phyloP scores from a whole-genome alignment of 2,329 filamentous ascomycete species.

The Phaeophleospora eucalypticola region DNA sequence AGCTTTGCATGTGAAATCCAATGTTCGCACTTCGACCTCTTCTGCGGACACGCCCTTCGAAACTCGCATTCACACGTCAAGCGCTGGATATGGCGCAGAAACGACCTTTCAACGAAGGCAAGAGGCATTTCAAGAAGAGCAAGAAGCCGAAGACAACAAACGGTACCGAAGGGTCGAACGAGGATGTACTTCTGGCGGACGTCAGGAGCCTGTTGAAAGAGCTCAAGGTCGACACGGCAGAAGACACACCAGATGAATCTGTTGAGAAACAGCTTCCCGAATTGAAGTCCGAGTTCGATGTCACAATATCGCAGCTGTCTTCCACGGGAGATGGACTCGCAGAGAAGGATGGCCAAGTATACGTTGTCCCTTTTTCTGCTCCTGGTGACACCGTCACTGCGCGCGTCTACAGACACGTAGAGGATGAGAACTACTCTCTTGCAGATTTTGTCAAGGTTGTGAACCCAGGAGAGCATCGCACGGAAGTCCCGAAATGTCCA shows the following conservation, averaged over 20 bases:
- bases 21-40: background rate
- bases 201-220: constrained; percentile 41
- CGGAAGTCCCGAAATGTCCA: constrained; percentile 71
- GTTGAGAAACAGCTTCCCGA: constrained; percentile 45
- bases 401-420: constrained; percentile 71
- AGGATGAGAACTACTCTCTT: constrained; percentile 62
- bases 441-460: constrained; percentile 79
- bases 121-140: constrained; percentile 40
- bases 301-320: constrained; percentile 76
- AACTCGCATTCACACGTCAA: background rate
- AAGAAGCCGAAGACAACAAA: constrained; percentile 47
- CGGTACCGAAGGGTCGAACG: constrained; percentile 44
- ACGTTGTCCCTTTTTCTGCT: constrained; percentile 81
- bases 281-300: constrained; percentile 69
- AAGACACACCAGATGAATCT: constrained; percentile 14
- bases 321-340: constrained; percentile 91
- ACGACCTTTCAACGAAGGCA: constrained; percentile 35
- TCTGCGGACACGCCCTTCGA: no score
- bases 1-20: background rate
- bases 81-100: constrained; percentile 31
- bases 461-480: constrained; percentile 68
- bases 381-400: constrained; percentile 78
- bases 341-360: constrained; percentile 65
- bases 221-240: constrained; percentile 15
- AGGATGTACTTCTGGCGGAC: constrained; percentile 47